phyloP scores from a whole-genome alignment of 2,329 filamentous ascomycete species.

The Talaromyces sp. region DNA sequence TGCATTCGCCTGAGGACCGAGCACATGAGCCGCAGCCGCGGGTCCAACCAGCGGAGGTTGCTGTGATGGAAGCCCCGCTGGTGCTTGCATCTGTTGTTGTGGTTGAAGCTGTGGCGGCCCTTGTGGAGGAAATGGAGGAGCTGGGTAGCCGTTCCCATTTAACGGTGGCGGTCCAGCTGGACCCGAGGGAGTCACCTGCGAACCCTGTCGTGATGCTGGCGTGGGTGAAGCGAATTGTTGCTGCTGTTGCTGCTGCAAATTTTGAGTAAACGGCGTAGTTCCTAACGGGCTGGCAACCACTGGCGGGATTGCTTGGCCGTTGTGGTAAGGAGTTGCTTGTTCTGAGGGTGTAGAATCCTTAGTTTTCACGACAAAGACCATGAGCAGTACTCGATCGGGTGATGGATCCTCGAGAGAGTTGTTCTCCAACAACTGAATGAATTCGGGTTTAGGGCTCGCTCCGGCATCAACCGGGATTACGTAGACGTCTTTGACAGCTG shows the following conservation, averaged over 20 bases:
- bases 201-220: conserved; percentile 18
- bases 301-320: conserved; percentile 31
- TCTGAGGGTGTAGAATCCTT: conserved; percentile 41
- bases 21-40: conserved; percentile 57
- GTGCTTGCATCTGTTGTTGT: conserved; percentile 19
- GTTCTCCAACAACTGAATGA: conserved; percentile 82
- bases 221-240: conserved; percentile 27
- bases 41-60: conserved; percentile 44
- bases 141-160: neutral
- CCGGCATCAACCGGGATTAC: conserved; percentile 79
- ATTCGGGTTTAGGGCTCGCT: conserved; percentile 67
- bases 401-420: conserved; percentile 71
- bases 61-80: conserved; percentile 23
- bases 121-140: conserved; percentile 17
- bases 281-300: conserved; percentile 34
- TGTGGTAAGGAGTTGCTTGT: conserved; percentile 39
- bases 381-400: conserved; percentile 71
- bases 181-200: conserved; percentile 9
- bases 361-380: conserved; percentile 79
- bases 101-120: conserved; percentile 14
- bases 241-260: conserved; percentile 26
- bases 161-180: neutral
- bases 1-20: conserved; percentile 60
- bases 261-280: conserved; percentile 25
- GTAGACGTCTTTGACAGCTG: conserved; percentile 84